Conservation (phyloP, 441 rosid species). For the Mallotus repandus region DNA sequence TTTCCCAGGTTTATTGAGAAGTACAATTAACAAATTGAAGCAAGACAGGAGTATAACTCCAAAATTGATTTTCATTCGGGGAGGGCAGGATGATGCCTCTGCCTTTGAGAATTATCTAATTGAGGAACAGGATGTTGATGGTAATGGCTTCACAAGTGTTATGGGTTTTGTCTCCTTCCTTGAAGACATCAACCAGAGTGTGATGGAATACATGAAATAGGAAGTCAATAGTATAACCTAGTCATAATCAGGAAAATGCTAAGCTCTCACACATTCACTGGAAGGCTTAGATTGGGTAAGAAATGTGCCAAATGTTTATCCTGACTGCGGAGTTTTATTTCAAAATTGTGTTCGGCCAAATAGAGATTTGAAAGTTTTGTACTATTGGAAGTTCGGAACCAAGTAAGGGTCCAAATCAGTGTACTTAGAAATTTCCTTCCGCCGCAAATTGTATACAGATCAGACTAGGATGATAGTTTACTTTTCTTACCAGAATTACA, state of each 20-base stretch:
- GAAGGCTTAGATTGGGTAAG: conserved; percentile 9
- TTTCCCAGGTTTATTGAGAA: conserved; percentile 66
- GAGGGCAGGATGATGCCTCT: conserved; percentile 84
- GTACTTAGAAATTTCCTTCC: conserved; percentile 7
- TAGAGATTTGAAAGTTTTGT: background rate
- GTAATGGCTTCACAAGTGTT: conserved; percentile 77
- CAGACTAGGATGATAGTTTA: conserved; percentile 10
- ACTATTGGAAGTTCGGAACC: background rate
- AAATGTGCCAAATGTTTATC: background rate
- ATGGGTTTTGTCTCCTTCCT: conserved; percentile 98
- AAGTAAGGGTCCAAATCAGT: background rate
- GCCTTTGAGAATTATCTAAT: conserved; percentile 84
- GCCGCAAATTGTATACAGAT: conserved; percentile 7
- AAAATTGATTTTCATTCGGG: conserved; percentile 73
- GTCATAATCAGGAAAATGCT: background rate
- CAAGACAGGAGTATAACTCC: conserved; percentile 87
- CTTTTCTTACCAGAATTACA: conserved; percentile 8
- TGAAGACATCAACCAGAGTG: conserved; percentile 72
- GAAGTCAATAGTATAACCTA: background rate
- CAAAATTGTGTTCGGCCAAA: background rate
- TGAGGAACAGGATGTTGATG: conserved; percentile 94
- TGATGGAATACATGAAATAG: conserved; percentile 81
- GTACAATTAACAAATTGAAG: conserved; percentile 79
- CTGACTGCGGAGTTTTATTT: background rate
- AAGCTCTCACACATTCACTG: background rate